These are phyloP conservation scores for Collybia sp. DNA, from an alignment of 768 basidiomycete genomes.

Conservation along the genomic window DNA sequence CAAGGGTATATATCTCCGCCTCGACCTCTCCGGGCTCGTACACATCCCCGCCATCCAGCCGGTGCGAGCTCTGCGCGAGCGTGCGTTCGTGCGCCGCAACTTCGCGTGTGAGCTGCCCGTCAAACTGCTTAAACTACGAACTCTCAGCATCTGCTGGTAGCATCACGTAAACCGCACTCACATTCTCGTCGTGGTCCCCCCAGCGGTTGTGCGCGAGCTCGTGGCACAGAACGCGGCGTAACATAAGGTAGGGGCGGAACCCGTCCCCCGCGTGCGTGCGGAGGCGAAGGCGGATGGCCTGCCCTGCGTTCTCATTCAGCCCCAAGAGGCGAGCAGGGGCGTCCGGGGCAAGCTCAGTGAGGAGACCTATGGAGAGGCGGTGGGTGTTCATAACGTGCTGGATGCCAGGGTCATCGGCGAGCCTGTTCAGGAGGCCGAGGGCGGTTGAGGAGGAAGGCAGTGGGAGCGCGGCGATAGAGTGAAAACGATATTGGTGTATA, in stretches of 20 bases:
- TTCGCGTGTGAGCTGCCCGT: conserved; percentile 70
- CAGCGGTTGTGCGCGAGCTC: conserved; percentile 75
- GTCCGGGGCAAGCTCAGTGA: conserved; percentile 78
- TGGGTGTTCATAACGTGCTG: conserved; percentile 68
- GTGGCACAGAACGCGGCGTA: conserved; percentile 69
- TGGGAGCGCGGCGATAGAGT: conserved; percentile 53
- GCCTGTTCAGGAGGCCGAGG: conserved; percentile 43
- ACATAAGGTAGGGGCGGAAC: conserved; percentile 59
- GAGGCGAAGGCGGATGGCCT: conserved; percentile 62
- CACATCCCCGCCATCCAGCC: conserved; percentile 36
- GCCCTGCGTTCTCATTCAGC: conserved; percentile 58
- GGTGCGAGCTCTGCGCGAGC: conserved; percentile 46
- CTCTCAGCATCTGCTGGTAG: neutral
- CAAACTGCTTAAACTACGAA: conserved; percentile 69
- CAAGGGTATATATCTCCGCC: conserved; percentile 44
- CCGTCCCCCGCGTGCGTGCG: conserved; percentile 72
- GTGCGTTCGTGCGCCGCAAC: conserved; percentile 64
- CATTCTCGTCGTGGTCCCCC: conserved; percentile 69
- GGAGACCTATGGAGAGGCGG: conserved; percentile 58
- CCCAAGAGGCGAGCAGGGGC: conserved; percentile 69
- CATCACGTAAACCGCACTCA: conserved; percentile 26
- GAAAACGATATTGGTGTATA: conserved; percentile 53
- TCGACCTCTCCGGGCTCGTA: conserved; percentile 59
- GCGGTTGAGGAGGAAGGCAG: conserved; percentile 63
- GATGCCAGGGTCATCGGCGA: conserved; percentile 70